These are phyloP conservation scores for Trebouxia gelatinosa DNA, from an alignment of 163 green algal genomes.

Conservation along the genomic window DNA sequence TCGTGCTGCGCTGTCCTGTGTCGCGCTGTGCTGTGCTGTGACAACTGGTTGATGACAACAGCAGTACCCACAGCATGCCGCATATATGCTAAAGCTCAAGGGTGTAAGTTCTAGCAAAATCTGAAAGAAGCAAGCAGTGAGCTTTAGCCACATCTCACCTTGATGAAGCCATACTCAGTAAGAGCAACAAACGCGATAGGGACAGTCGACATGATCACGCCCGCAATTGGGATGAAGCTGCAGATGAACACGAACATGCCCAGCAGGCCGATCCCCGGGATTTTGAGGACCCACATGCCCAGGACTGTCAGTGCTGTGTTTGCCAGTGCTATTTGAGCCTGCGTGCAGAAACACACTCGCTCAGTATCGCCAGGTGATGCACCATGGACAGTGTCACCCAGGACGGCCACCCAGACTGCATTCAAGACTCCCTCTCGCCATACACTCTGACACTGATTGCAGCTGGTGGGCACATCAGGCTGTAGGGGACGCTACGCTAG, in stretches of 20 bases:
- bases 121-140: no score
- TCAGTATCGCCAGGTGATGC: no score
- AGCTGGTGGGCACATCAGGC: no score
- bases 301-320: conserved; percentile 88
- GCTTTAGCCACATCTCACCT: conserved; percentile 42
- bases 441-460: no score
- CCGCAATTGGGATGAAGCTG: conserved; percentile 95
- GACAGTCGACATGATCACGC: conserved; percentile 91
- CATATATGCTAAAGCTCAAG: neutral
- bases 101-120: neutral
- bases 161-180: conserved; percentile 91
- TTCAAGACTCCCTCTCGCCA: no score
- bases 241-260: conserved; percentile 94
- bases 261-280: conserved; percentile 87
- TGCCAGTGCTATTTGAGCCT: conserved; percentile 82
- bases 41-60: no score
- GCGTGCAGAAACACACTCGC: no score
- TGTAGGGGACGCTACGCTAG: no score
- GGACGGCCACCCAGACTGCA: no score
- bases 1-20: no score
- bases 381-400: no score
- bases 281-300: conserved; percentile 84
- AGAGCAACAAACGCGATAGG: conserved; percentile 94
- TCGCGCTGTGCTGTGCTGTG: neutral
- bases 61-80: neutral